Conservation (phyloP, 164 flowering plant species). For the Liriodendron chinense region DNA sequence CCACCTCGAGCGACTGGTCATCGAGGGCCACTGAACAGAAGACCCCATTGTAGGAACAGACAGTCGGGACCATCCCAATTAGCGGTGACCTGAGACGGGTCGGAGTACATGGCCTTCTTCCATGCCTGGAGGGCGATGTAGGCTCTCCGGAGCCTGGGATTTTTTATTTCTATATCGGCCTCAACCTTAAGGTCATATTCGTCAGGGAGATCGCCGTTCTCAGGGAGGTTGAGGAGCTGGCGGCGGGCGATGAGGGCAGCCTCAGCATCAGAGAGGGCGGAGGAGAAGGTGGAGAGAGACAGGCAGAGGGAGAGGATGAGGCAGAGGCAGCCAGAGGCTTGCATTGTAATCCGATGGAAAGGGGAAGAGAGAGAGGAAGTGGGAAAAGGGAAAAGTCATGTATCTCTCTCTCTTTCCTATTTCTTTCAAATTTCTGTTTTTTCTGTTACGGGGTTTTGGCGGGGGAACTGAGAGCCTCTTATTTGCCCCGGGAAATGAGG, state of each 20-base stretch:
- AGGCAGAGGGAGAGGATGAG: constrained; percentile 16
- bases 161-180: constrained; percentile 27
- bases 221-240: constrained; percentile 31
- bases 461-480: neutral
- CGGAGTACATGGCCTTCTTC: constrained; percentile 71
- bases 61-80: constrained; percentile 71
- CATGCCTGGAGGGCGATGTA: constrained; percentile 63
- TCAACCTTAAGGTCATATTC: constrained; percentile 31
- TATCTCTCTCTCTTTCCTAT: neutral
- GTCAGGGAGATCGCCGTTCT: constrained; percentile 33
- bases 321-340: constrained; percentile 5
- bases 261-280: constrained; percentile 40
- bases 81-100: constrained; percentile 50
- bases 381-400: neutral
- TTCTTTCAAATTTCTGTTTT: constrained; percentile 2
- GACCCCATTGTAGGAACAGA: constrained; percentile 66
- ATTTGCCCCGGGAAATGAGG: neutral
- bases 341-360: neutral
- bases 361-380: neutral
- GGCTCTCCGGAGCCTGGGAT: constrained; percentile 51
- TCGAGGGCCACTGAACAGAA: constrained; percentile 62
- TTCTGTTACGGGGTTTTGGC: neutral
- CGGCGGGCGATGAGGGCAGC: constrained; percentile 43
- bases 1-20: constrained; percentile 41
- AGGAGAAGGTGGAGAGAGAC: constrained; percentile 15